Base-by-base conservation (phyloP, 768 basidiomycete genomes). In the Trichaptum fuscoviolaceum region DNA sequence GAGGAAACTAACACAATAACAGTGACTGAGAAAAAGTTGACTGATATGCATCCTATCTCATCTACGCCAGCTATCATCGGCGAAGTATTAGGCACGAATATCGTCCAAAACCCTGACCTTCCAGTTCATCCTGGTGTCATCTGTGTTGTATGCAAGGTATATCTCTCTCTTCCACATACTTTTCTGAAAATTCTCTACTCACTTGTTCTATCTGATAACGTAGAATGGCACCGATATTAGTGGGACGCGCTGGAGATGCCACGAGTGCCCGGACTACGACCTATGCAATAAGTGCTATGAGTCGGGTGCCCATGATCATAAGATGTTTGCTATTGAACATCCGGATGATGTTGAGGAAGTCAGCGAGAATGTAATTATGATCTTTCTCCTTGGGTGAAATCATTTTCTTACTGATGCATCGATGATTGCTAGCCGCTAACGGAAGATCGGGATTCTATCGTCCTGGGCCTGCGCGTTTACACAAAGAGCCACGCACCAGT, bases 391-490 rank as follows among this genome's bases (percentile, higher is more conserved):
- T n/a, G n/a, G n/a, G n/a, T n/a, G n/a, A n/a, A n/a, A n/a, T n/a
- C n/a, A n/a, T n/a, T n/a, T n/a, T n/a, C n/a, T n/a, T n/a, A n/a
- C n/a, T n/a, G n/a, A n/a, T n/a, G n/a, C n/a, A n/a, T n/a, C n/a
- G n/a, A n/a, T n/a, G n/a, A n/a, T 12, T 52, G 3, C 5, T 20
- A 52, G 42, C 3, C 5, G 15, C 10, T 52, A 12, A 12, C 2
- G 42, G 67, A 57, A 8, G 70, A 64, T 35, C 60, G 57, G 3
- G 58, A 69, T 25, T 59, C 52, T 52, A 59, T 78, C 2, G 73
- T 76, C 61, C 67, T 81, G 8, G 79, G 80, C 1, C 66, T 80
- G 63, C 73, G 77, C 34, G 80, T 81, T 3, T 81, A 81, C 65
- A 80, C 79, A 18, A 73, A 77, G 23, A 73, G 69, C 63, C 70